Conservation (phyloP, 2,329 filamentous ascomycete genomes). For the Sclerotinia sclerotiorum region DNA sequence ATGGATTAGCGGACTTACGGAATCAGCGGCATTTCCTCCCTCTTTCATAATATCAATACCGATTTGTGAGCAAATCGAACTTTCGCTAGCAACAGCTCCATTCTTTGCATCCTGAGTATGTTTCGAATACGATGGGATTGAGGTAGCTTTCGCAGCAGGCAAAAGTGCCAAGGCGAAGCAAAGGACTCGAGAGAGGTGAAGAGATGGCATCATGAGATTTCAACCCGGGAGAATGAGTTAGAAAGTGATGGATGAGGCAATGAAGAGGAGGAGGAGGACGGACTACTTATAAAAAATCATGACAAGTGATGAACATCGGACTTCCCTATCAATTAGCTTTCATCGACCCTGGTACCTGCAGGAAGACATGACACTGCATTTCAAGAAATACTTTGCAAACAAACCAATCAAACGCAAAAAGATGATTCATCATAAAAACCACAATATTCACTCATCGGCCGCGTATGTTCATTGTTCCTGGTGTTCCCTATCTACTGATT, state of each 20-base stretch:
- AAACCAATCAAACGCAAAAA: too few species aligned
- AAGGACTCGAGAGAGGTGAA: neutral
- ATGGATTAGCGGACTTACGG: conserved; percentile 38
- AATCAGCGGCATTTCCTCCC: conserved; percentile 59
- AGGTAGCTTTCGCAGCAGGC: conserved; percentile 2
- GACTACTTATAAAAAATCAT: neutral
- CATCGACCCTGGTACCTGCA: neutral
- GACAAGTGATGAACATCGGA: neutral
- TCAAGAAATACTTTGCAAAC: too few species aligned
- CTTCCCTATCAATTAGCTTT: neutral
- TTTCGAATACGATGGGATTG: neutral
- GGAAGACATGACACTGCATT: neutral
- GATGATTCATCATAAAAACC: too few species aligned
- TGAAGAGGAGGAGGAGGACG: neutral
- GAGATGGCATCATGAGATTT: conserved; percentile 10
- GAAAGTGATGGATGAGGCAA: neutral
- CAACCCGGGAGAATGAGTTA: neutral
- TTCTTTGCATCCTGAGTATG: neutral
- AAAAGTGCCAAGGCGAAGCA: conserved; percentile 11
- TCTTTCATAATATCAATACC: conserved; percentile 62
- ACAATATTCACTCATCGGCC: neutral
- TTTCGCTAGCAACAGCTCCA: conserved; percentile 72
- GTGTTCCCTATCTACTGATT: too few species aligned
- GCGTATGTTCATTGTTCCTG: neutral
- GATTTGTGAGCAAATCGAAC: conserved; percentile 65